Evolutionary conservation across 129 eudicot genomes (phyloP).

Genomic region (Chrysanthemum lavandulifolium): DNA sequence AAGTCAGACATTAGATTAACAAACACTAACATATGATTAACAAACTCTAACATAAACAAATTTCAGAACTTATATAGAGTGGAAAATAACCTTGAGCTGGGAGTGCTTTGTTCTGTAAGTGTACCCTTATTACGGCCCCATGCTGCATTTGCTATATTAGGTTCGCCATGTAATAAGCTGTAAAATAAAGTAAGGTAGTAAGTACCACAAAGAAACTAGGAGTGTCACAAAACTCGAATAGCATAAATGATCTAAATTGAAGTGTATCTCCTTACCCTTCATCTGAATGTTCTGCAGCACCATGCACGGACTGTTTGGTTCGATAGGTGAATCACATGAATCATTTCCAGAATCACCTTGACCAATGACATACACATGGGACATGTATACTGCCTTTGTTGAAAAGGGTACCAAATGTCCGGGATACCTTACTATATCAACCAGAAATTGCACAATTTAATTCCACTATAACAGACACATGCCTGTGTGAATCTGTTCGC

Average conservation of each 20-base stretch:
- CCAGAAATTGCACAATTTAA: constrained; percentile 63
- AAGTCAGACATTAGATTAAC: constrained; percentile 19
- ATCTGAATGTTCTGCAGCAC: constrained; percentile 62
- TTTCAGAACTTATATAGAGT: background rate
- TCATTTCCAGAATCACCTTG: constrained; percentile 98
- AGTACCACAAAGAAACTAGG: constrained; percentile 4
- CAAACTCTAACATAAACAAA: constrained; percentile 3
- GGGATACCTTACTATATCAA: constrained; percentile 91
- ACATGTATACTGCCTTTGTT: constrained; percentile 69
- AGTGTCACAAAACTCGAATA: background rate
- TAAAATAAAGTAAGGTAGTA: constrained; percentile 5
- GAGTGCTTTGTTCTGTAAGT: constrained; percentile 72
- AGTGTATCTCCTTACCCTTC: constrained; percentile 52
- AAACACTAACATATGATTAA: background rate
- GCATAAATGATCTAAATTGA: background rate
- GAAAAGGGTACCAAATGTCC: constrained; percentile 88
- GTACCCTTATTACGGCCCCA: constrained; percentile 82
- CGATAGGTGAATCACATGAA: constrained; percentile 95
- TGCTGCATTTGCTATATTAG: constrained; percentile 63
- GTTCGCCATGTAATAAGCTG: constrained; percentile 84
- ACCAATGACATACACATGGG: constrained; percentile 88
- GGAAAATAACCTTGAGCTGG: constrained; percentile 73
- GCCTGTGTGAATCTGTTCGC: constrained; percentile 58
- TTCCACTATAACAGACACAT: constrained; percentile 61
- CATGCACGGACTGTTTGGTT: constrained; percentile 98